A percentile compares a stretch with the other conserved stretches of the same genome.
phyloP scores from a whole-genome alignment of 345 rosid genomes.

The Citrus medica region DNA sequence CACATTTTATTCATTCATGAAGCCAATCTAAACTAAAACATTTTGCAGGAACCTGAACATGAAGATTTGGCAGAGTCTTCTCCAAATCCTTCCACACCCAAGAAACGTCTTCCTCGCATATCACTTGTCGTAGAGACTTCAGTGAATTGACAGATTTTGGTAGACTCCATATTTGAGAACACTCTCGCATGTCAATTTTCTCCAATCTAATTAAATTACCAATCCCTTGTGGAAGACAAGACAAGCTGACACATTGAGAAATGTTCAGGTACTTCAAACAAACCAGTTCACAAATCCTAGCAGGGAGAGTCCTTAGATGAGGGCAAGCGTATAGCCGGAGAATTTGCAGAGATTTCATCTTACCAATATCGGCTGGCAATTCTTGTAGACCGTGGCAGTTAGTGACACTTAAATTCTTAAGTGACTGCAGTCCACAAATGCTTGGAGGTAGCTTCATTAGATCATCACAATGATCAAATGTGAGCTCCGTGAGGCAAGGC shows the following conservation, averaged over 20 bases:
- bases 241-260: slow-evolving; percentile 66
- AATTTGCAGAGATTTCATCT: slow-evolving; percentile 44
- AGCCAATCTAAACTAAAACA: slow-evolving; percentile 72
- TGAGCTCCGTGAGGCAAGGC: slow-evolving; percentile 61
- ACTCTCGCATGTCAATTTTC: slow-evolving; percentile 96
- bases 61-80: slow-evolving; percentile 37
- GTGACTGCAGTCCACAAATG: slow-evolving; percentile 45
- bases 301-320: slow-evolving; percentile 49
- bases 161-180: slow-evolving; percentile 33
- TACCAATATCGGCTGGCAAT: slow-evolving; percentile 52
- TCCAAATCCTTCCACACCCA: slow-evolving; percentile 50
- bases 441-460: slow-evolving; percentile 53
- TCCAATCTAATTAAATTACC: slow-evolving; percentile 53
- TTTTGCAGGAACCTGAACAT: slow-evolving; percentile 66
- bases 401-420: slow-evolving; percentile 67
- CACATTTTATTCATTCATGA: slow-evolving; percentile 31
- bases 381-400: slow-evolving; percentile 71
- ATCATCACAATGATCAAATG: slow-evolving; percentile 83
- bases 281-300: slow-evolving; percentile 47
- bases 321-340: slow-evolving; percentile 84
- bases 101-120: slow-evolving; percentile 75
- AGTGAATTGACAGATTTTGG: slow-evolving; percentile 48
- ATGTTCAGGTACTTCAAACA: slow-evolving; percentile 66
- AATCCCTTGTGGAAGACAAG: slow-evolving; percentile 55
- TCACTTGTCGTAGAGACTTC: slow-evolving; percentile 50